phyloP scores from a whole-genome alignment of 257 asterid genomes.

The Primulina eburnea region DNA sequence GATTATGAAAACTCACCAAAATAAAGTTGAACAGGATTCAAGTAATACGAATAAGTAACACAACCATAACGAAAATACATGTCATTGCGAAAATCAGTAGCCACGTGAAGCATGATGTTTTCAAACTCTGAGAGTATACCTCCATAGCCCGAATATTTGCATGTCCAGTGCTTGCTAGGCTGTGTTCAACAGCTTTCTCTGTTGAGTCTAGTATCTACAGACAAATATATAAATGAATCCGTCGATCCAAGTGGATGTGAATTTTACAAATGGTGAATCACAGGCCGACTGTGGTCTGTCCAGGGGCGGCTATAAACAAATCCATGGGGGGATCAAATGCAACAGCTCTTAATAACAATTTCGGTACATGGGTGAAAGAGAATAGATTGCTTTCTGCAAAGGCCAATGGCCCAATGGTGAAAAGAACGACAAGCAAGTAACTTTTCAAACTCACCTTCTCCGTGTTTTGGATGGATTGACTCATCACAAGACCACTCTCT shows the following conservation, averaged over 20 bases:
- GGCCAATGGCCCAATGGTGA: neutral
- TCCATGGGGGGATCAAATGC: neutral
- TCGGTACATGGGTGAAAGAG: neutral
- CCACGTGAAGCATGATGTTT: constrained; percentile 81
- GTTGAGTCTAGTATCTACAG: constrained; percentile 85
- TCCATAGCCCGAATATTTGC: constrained; percentile 66
- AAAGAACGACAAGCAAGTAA: constrained; percentile 4
- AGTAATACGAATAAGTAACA: constrained; percentile 79
- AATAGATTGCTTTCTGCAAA: neutral
- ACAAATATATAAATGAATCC: neutral
- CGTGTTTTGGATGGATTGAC: constrained; percentile 70
- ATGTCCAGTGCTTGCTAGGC: constrained; percentile 82
- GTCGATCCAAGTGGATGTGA: neutral
- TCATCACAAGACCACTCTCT: constrained; percentile 84
- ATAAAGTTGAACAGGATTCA: constrained; percentile 14
- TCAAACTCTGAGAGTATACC: constrained; percentile 62
- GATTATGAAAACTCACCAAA: neutral
- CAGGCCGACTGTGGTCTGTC: neutral
- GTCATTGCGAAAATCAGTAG: constrained; percentile 67
- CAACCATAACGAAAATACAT: constrained; percentile 72
- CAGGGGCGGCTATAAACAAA: neutral
- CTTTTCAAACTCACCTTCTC: constrained; percentile 58
- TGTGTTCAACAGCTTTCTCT: constrained; percentile 81
- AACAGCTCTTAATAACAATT: too few species aligned
- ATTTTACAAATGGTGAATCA: neutral